Evolutionary conservation across 768 basidiomycete genomes (phyloP), one percentile per base, ranked within the genome.

Genomic region (Exsudoporus frostii): DNA sequence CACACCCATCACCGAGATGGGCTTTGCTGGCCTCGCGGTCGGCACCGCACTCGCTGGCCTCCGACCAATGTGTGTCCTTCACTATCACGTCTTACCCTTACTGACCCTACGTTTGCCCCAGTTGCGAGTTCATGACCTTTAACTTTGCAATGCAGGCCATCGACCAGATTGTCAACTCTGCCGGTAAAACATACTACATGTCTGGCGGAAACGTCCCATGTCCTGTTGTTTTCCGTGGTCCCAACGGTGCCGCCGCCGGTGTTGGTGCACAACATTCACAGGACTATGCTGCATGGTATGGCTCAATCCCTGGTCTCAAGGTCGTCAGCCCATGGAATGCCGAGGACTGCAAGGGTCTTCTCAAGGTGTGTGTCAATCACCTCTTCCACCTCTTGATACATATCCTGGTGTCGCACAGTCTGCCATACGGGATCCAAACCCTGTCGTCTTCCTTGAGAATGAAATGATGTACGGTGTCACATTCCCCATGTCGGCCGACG

Each of bases 121-220:
- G 91, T 66, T 98, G 95, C 81, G 96, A 98, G 79, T 99, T 98
- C 79, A 98, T 98, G 96, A 98, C 96, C 15, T 98, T 96, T 81
- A 98, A 99, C 81, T 98, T 99, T 70, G 96, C 96, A 60, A 99
- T 98, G 96, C 93, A 95, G 75, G 95, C 97, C 53, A 98, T 99
- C 71, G 97, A 99, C 76, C 97, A 99, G 68, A 99, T 99, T 58
- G 93, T 99, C 74, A 99, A 99, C 82, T 98, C 97, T n/a, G 97
- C 90, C 51, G 97, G 92, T 55, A 99, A 98, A 80, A 99, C 97
- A 5, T 95, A 98, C 75, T 99, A 99, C 83, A 99, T 99, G 97
- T 98, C 97, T 36, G 97, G 97, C 53, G 97, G 97, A 59, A 98
- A 94, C 66, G 95, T 98, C 17, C 91, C 94, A 11, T 98, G 96